Percentiles rank a stretch among this genome's conserved stretches.
Conservation (phyloP, 192 early-diverging fungal species). For the Umbelopsis sp. region DNA sequence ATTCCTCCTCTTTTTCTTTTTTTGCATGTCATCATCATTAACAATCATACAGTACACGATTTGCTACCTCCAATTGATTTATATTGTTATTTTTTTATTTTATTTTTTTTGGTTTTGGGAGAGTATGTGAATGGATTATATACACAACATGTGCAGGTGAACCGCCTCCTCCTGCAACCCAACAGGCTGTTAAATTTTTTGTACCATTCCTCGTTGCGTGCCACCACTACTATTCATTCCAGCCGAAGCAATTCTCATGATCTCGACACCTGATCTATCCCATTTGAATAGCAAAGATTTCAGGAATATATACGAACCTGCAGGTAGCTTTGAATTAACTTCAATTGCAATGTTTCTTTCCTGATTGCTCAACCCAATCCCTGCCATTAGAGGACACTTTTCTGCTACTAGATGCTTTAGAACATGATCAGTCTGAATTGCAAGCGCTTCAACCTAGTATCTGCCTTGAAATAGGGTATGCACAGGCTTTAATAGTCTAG, state of each 20-base stretch:
- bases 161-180: no score
- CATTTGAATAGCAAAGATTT: slow-evolving; percentile 70
- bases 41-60: no score
- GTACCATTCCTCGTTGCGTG: neutral
- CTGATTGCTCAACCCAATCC: neutral
- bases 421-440: slow-evolving; percentile 65
- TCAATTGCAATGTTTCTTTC: neutral
- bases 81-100: neutral
- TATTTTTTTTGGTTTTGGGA: neutral
- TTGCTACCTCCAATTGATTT: no score
- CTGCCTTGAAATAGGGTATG: slow-evolving; percentile 86
- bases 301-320: slow-evolving; percentile 84
- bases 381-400: slow-evolving; percentile 84
- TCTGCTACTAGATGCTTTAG: slow-evolving; percentile 89
- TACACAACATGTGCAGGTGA: no score
- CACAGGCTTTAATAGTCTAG: neutral
- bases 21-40: no score
- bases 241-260: slow-evolving; percentile 31
- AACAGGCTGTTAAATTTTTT: neutral
- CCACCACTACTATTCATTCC: no score
- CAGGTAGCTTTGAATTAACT: slow-evolving; percentile 46
- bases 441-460: slow-evolving; percentile 58
- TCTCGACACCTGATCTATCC: slow-evolving; percentile 78
- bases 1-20: neutral
- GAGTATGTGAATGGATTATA: neutral